Evolutionary conservation across 2,329 filamentous ascomycete genomes (phyloP).

Genomic region (Scedosporium boydii): DNA sequence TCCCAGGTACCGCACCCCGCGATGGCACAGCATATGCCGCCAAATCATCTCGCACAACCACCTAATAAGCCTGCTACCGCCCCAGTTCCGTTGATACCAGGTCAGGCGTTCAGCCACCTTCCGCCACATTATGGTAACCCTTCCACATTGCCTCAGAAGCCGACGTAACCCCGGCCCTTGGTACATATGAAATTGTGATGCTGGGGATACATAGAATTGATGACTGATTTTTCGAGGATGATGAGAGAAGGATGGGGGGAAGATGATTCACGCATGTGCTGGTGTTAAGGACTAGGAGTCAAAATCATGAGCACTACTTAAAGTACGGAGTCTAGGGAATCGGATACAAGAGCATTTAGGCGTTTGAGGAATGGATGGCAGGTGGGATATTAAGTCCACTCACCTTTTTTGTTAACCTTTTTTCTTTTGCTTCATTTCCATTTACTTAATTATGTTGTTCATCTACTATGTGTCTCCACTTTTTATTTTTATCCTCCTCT

Average conservation of each 20-base stretch:
- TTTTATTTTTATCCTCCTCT: not conserved
- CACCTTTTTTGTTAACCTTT: not conserved
- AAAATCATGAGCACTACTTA: not conserved
- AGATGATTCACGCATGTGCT: constrained; percentile 1
- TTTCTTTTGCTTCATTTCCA: not conserved
- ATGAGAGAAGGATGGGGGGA: not conserved
- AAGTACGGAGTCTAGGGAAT: not conserved
- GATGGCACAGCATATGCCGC: constrained; percentile 24
- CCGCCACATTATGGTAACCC: constrained; percentile 49
- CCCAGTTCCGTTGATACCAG: constrained; percentile 23
- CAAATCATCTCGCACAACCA: constrained; percentile 29
- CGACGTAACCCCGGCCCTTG: constrained; percentile 14
- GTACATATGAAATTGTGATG: no score
- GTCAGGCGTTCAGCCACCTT: constrained; percentile 41
- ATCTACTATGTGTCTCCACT: not conserved
- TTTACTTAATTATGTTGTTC: not conserved
- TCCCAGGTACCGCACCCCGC: constrained; percentile 9
- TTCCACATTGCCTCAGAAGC: constrained; percentile 50
- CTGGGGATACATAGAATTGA: not conserved
- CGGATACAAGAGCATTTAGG: constrained; percentile 3
- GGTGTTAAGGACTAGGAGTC: constrained; percentile 4
- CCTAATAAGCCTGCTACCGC: constrained; percentile 35
- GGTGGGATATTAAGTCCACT: not conserved
- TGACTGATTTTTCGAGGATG: no score
- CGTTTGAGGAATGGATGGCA: constrained; percentile 2